Conservation (phyloP, 257 asterid genomes). For the Solanum ossicruentum region DNA sequence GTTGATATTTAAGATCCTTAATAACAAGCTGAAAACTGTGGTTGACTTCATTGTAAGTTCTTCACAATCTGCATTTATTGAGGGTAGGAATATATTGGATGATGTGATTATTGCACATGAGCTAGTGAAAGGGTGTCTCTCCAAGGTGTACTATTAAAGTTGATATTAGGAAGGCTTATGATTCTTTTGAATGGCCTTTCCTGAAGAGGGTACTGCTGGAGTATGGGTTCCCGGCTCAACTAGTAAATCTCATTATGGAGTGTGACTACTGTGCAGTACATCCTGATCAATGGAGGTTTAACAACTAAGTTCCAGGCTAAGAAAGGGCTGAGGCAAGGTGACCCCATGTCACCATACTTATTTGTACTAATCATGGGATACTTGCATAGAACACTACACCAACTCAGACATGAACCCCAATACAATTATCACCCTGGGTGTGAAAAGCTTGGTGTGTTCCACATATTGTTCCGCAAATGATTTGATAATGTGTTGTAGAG, state of each 20-base stretch:
- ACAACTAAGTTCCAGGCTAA: background rate
- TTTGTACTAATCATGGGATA: too few relatives aligned
- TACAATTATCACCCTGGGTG: too few relatives aligned
- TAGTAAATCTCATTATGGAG: background rate
- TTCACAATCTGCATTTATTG: background rate
- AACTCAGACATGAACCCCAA: too few relatives aligned
- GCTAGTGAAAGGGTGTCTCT: background rate
- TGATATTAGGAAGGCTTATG: background rate
- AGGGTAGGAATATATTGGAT: background rate
- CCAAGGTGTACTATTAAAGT: background rate
- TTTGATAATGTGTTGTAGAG: too few relatives aligned
- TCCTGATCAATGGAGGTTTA: background rate
- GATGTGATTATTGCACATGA: background rate
- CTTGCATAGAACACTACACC: too few relatives aligned
- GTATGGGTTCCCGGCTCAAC: background rate
- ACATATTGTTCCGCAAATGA: too few relatives aligned
- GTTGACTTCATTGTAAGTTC: background rate
- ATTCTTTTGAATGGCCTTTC: background rate
- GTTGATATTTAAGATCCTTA: background rate
- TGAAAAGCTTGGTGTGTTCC: too few relatives aligned
- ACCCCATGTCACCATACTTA: too few relatives aligned
- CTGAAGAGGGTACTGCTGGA: background rate
- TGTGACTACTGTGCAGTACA: background rate
- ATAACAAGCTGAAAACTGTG: background rate
- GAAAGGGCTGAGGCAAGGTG: too few relatives aligned